These are phyloP conservation scores for Ogataea methanolica DNA, from an alignment of 805 yeast species.

Conservation along the genomic window DNA sequence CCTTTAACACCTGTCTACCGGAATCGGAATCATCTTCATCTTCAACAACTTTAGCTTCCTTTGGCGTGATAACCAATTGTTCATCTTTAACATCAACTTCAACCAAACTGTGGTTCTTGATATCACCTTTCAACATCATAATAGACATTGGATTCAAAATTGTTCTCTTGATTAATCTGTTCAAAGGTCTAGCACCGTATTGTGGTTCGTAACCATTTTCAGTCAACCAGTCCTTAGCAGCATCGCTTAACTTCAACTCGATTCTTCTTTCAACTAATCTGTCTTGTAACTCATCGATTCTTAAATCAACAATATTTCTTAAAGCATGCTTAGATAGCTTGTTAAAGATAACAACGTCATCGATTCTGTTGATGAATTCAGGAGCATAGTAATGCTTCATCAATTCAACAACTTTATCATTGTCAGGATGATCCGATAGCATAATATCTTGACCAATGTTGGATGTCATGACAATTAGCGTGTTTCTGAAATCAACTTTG, in stretches of 20 bases:
- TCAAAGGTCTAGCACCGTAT: slow-evolving; percentile 96
- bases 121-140: slow-evolving; percentile 72
- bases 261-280: slow-evolving; percentile 79
- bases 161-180: slow-evolving; percentile 78
- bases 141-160: slow-evolving; percentile 88
- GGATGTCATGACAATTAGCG: slow-evolving; percentile 94
- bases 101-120: slow-evolving; percentile 54
- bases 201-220: slow-evolving; percentile 84
- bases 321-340: slow-evolving; percentile 75
- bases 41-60: background rate
- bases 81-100: slow-evolving; percentile 41
- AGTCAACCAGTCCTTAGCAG: slow-evolving; percentile 74
- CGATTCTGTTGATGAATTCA: slow-evolving; percentile 90
- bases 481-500: slow-evolving; percentile 88
- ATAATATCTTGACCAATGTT: slow-evolving; percentile 93
- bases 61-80: slow-evolving; percentile 8
- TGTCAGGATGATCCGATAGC: slow-evolving; percentile 57
- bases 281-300: slow-evolving; percentile 76
- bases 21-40: background rate
- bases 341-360: slow-evolving; percentile 91
- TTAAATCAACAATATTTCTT: slow-evolving; percentile 75
- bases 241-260: slow-evolving; percentile 42
- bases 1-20: background rate
- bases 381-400: slow-evolving; percentile 83
- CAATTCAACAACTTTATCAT: slow-evolving; percentile 56